Base-by-base conservation (phyloP, 106 monocot species). In the Allium sativum region DNA sequence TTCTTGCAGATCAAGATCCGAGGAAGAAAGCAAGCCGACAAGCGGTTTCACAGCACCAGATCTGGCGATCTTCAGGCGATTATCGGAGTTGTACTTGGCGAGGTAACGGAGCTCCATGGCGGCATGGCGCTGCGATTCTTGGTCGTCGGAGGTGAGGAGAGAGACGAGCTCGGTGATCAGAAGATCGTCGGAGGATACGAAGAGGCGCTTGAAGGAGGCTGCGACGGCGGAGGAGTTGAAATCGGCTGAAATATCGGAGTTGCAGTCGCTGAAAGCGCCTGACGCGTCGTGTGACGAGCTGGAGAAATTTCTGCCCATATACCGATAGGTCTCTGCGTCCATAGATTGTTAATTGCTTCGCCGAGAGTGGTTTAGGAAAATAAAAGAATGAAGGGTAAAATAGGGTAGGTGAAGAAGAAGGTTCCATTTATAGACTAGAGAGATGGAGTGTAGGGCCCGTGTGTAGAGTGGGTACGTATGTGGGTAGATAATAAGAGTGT, bases 31-130 rank as follows among this genome's bases (percentile, higher is more conserved):
- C 10, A 87, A 74, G 13, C 74, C 53, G 14, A 83, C 58, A 13
- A 83, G 80, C 12, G 82, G 87, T 19, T 66, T 53, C 21, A 79
- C 59, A 17, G 80, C 77, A 16, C 87, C 83, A 57, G 70, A 80
- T 18, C 63, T 56, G 55, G 72, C 85, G 65, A 85, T 78, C 55
- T 56, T 53, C 62, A 81, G 67, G 54, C 85, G 77, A 66, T 81
- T 81, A 42, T 78, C 78, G 7, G 74, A 21, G 58, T 44, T 75
- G 68, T 77, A 65, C 71, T 75, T 81, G 44, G 81, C 75, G 46
- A 85, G 74, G 57, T 77, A 71, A 52, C 81, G 85, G 68, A 85
- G 67, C 61, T 71, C 81, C 71, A 73, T 72, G 42, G 80, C 85
- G 45, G 85, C 61, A 10, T 21, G 52, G 56, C 70, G 78, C 75